A percentile compares a stretch with the other conserved stretches of the same genome.
Evolutionary conservation across 305 asterid species (phyloP).

Genomic region (Fraxinus paxiana): DNA sequence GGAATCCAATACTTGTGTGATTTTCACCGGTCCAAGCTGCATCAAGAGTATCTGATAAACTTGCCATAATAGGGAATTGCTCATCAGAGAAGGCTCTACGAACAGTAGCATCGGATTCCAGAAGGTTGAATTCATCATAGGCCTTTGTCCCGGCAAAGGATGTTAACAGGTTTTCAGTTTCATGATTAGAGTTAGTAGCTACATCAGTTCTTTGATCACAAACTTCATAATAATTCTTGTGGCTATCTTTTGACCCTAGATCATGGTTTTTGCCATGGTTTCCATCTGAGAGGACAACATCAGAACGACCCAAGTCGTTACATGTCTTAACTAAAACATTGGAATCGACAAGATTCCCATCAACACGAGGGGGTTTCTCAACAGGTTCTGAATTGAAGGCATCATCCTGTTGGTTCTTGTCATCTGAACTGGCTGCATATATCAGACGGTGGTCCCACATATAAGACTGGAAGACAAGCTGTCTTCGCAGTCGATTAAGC

Average conservation of each 20-base stretch:
- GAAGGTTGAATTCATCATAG: conserved; percentile 35
- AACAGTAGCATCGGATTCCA: conserved; percentile 35
- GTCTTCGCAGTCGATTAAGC: conserved; percentile 75
- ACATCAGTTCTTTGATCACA: conserved; percentile 32
- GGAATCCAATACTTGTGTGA: conserved; percentile 33
- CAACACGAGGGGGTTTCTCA: conserved; percentile 33
- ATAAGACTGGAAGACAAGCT: conserved; percentile 72
- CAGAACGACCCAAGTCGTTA: conserved; percentile 27
- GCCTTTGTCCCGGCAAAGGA: conserved; percentile 35
- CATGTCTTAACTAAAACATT: too few relatives aligned
- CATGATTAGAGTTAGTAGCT: conserved; percentile 25
- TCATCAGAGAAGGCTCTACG: conserved; percentile 63
- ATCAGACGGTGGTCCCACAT: conserved; percentile 88
- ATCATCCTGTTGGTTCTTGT: conserved; percentile 32
- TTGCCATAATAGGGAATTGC: conserved; percentile 51
- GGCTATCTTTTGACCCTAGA: conserved; percentile 24
- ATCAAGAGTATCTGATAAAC: conserved; percentile 79
- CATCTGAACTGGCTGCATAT: conserved; percentile 53
- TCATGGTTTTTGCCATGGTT: conserved; percentile 37
- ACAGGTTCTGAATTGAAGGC: conserved; percentile 35
- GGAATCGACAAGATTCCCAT: too few relatives aligned
- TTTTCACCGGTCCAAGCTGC: conserved; percentile 95
- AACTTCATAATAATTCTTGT: conserved; percentile 28
- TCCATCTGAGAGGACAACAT: conserved; percentile 28
- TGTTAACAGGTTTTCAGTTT: conserved; percentile 26